Percentiles rank a stretch among this genome's conserved stretches.
These are phyloP conservation scores for Carpinus fangiana DNA, from an alignment of 306 rosid species.

Conservation along the genomic window DNA sequence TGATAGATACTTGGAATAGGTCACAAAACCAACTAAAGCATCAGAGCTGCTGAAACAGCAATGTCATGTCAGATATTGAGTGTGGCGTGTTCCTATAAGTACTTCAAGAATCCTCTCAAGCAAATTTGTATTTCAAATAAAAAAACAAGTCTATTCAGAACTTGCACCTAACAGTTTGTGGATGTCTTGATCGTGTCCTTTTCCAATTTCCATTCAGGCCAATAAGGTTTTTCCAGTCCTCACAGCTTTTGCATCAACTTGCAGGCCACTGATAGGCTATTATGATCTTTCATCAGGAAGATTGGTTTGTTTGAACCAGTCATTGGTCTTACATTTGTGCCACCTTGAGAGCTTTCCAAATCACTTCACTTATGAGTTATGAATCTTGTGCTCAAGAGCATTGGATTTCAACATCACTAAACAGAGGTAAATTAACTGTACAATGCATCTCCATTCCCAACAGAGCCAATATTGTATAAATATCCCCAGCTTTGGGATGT, in stretches of 20 bases:
- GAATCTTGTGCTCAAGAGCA: slow-evolving; percentile 6
- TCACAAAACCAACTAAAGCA: background rate
- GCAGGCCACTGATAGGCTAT: background rate
- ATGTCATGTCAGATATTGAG: background rate
- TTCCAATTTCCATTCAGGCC: slow-evolving; percentile 1
- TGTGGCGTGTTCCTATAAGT: background rate
- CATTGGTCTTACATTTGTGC: background rate
- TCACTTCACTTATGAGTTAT: slow-evolving; percentile 6
- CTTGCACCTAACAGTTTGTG: background rate
- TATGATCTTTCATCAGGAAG: background rate
- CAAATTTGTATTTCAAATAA: background rate
- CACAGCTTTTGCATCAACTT: background rate
- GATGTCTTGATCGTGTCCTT: background rate
- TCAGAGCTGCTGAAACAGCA: slow-evolving; percentile 9
- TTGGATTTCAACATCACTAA: slow-evolving; percentile 10
- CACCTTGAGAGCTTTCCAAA: slow-evolving; percentile 2
- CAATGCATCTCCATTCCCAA: slow-evolving; percentile 50
- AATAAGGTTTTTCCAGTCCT: background rate
- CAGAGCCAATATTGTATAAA: slow-evolving; percentile 47
- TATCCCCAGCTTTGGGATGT: slow-evolving; percentile 57
- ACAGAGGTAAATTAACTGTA: slow-evolving; percentile 23
- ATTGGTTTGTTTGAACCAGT: background rate
- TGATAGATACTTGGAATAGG: background rate
- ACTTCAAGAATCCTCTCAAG: background rate
- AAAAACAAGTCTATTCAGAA: background rate